A percentile compares a stretch with the other conserved stretches of the same genome.
phyloP scores from a whole-genome alignment of 1,139 yeast genomes.

The Maudiozyma humilis region DNA sequence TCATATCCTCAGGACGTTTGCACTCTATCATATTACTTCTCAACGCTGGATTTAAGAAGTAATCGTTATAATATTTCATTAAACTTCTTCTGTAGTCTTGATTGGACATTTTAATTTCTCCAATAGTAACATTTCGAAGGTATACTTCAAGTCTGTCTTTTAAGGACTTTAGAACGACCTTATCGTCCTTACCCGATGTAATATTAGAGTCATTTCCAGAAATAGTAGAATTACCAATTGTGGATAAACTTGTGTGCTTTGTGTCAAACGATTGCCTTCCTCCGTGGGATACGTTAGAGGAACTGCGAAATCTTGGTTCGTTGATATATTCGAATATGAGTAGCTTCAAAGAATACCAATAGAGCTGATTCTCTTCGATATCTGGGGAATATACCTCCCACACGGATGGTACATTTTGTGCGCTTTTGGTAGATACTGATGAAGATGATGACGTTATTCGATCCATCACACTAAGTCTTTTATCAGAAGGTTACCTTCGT shows the following conservation, averaged over 20 bases:
- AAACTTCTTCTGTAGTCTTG: constrained; percentile 39
- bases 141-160: constrained; percentile 19
- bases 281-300: background rate
- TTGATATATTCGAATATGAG: constrained; percentile 48
- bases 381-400: constrained; percentile 8
- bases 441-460: constrained; percentile 9
- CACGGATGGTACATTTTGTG: constrained; percentile 9
- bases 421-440: constrained; percentile 7
- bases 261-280: background rate
- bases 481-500: too few species aligned
- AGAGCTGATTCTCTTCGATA: constrained; percentile 11
- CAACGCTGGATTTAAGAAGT: constrained; percentile 44
- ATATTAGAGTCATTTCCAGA: too few species aligned
- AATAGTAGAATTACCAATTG: too few species aligned
- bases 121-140: constrained; percentile 47
- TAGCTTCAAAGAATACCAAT: constrained; percentile 34
- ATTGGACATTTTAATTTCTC: constrained; percentile 27
- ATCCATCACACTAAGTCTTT: background rate
- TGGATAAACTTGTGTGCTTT: background rate
- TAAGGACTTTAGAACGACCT: background rate
- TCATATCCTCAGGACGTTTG: constrained; percentile 52
- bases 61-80: constrained; percentile 54
- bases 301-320: constrained; percentile 46
- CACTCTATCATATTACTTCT: constrained; percentile 27
- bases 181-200: background rate